phyloP scores from a whole-genome alignment of 768 basidiomycete genomes.

The Ramaria sp. region DNA sequence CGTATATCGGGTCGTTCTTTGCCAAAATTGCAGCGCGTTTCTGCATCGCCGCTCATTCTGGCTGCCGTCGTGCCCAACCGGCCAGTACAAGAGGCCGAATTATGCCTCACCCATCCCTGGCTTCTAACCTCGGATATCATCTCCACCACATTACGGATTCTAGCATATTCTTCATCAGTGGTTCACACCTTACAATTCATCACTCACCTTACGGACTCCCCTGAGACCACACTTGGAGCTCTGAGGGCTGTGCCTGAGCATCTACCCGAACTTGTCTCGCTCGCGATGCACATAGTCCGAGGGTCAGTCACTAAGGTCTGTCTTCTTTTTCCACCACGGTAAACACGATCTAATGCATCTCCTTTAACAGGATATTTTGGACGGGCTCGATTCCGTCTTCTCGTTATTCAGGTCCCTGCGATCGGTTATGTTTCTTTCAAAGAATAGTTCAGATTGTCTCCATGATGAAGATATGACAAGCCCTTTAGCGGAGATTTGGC shows the following conservation, averaged over 20 bases:
- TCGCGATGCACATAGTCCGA: constrained; percentile 17
- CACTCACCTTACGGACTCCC: constrained; percentile 7
- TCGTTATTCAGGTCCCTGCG: constrained; percentile 15
- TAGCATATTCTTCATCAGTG: constrained; percentile 15
- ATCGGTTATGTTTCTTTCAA: constrained; percentile 17
- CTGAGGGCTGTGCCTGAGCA: constrained; percentile 14
- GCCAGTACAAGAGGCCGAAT: constrained; percentile 16
- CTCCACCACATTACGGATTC: constrained; percentile 14
- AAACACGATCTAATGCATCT: not conserved
- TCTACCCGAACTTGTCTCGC: constrained; percentile 13
- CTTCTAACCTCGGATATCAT: constrained; percentile 17
- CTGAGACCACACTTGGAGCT: constrained; percentile 14
- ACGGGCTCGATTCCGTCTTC: constrained; percentile 14
- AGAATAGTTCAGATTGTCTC: constrained; percentile 14
- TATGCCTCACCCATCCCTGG: constrained; percentile 17
- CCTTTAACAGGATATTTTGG: constrained; percentile 15
- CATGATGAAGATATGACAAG: constrained; percentile 10
- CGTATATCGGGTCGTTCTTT: constrained; percentile 12
- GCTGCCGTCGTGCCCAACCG: constrained; percentile 18
- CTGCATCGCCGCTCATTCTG: constrained; percentile 18
- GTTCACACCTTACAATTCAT: constrained; percentile 18
- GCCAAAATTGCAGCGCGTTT: constrained; percentile 16
- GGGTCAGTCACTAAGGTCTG: constrained; percentile 17
- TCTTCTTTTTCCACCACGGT: not conserved
- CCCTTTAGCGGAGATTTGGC: constrained; percentile 14